A percentile compares a stretch with the other conserved stretches of the same genome.
Evolutionary conservation across 129 eudicot species (phyloP).

Genomic region (Arctium lappa): DNA sequence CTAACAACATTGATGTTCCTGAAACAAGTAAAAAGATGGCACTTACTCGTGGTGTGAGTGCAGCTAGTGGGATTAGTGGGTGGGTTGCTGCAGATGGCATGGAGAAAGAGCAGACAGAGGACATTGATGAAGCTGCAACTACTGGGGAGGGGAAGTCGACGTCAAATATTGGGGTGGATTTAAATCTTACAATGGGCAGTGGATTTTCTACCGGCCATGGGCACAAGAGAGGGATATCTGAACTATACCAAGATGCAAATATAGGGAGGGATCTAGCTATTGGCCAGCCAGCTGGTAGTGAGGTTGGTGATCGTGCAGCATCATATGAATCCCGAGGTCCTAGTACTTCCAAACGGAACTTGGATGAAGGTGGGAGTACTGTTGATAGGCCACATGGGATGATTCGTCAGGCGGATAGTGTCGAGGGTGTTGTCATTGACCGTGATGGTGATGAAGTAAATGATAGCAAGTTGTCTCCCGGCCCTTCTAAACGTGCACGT

Average conservation of each 20-base stretch:
- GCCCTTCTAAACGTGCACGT: slow-evolving; percentile 79
- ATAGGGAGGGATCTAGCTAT: slow-evolving; percentile 62
- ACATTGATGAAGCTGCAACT: slow-evolving; percentile 73
- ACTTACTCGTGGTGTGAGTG: slow-evolving; percentile 79
- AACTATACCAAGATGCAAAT: slow-evolving; percentile 50
- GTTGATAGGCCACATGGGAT: slow-evolving; percentile 68
- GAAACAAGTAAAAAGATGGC: slow-evolving; percentile 77
- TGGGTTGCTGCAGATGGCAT: slow-evolving; percentile 73
- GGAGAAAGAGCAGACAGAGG: slow-evolving; percentile 71
- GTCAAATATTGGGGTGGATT: slow-evolving; percentile 66
- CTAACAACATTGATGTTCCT: slow-evolving; percentile 67
- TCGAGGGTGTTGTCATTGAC: slow-evolving; percentile 89
- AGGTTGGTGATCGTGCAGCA: slow-evolving; percentile 87
- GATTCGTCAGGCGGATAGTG: slow-evolving; percentile 67
- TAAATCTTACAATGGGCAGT: slow-evolving; percentile 69
- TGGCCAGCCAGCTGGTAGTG: slow-evolving; percentile 87
- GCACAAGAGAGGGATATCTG: slow-evolving; percentile 40
- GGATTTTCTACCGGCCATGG: slow-evolving; percentile 56
- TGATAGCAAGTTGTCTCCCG: slow-evolving; percentile 61
- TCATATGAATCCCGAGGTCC: slow-evolving; percentile 95
- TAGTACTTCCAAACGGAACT: slow-evolving; percentile 64
- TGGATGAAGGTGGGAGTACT: slow-evolving; percentile 97
- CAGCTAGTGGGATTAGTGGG: slow-evolving; percentile 87
- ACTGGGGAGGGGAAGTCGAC: slow-evolving; percentile 55
- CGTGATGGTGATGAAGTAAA: slow-evolving; percentile 91